Evolutionary conservation across 1,284 basidiomycete species (phyloP), one percentile per base, ranked within the genome.

Genomic region (Apiotrichum siamense): DNA sequence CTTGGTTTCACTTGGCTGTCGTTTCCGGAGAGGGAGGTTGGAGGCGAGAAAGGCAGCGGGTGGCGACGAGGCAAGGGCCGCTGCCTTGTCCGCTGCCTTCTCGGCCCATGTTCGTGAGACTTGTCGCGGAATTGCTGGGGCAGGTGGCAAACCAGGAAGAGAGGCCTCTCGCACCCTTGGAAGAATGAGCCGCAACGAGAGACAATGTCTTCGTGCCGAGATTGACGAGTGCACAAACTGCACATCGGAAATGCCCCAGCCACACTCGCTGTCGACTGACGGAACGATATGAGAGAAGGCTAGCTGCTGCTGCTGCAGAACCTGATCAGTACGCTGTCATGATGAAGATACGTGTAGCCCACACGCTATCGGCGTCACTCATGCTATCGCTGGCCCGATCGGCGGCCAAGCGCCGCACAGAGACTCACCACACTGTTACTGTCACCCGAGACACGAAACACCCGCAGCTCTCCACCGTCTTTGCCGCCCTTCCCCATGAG

Each of bases 151-250:
- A n/a, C n/a, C n/a, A n/a, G n/a, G n/a, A n/a, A n/a, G n/a, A n/a
- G 41, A n/a, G 25, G 37, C 11, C 1, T 26, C 7, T 43, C 18
- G 41, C 18, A n/a, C 27, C 23, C 17, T 11, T 33, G 45, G 24
- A 38, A 31, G 15, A 24, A 36, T 38, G 17, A 55, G 39, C 37
- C 44, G 32, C 21, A 57, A 38, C 4, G 47, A 54, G 11, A 57
- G 27, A 9, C 37, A 33, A 31, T 52, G 48, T 23, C 21, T 27
- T 7, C 55, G 38, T 13, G 40, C 33, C 4, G 47, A 21, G 2
- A 60, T 41, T 7, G 55, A 57, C 6, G 44, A 33, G 47, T 57
- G 58, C 12, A 60, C 18, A 15, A 44, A 47, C 45, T 60, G 58
- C 13, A 60, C 38, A n/a, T 55, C 55, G 27, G 49, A 29, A 13